Percentiles rank a stretch among this genome's conserved stretches.
phyloP scores from a whole-genome alignment of 2,329 filamentous ascomycete genomes.

The Trichothecium roseum region DNA sequence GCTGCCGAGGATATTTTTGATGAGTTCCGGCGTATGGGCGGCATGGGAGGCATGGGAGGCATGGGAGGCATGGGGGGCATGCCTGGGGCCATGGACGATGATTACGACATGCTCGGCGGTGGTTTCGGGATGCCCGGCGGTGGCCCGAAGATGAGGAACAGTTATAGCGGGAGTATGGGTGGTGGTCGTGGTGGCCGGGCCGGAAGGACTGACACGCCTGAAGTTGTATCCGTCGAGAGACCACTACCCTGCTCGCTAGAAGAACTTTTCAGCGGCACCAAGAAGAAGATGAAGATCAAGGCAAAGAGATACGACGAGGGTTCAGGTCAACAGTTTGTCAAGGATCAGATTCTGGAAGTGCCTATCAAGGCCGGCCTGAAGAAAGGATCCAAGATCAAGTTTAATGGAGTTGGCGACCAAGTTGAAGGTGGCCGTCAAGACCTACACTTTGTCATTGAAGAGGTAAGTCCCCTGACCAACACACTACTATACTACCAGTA shows the following conservation, averaged over 20 bases:
- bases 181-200: constrained; percentile 1
- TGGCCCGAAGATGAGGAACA: constrained; percentile 29
- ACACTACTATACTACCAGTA: neutral
- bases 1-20: constrained; percentile 77
- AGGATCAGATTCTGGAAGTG: constrained; percentile 86
- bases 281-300: constrained; percentile 98
- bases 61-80: constrained; percentile 24
- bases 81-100: constrained; percentile 33
- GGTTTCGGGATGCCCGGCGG: constrained; percentile 20
- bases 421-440: constrained; percentile 94
- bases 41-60: constrained; percentile 32
- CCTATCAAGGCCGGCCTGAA: constrained; percentile 94
- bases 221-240: constrained; percentile 85
- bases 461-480: constrained; percentile 55
- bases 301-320: constrained; percentile 79
- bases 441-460: constrained; percentile 86
- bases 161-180: constrained; percentile 19
- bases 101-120: constrained; percentile 40
- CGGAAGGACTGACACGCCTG: constrained; percentile 43
- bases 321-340: constrained; percentile 71
- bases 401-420: constrained; percentile 93
- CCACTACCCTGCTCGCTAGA: constrained; percentile 73
- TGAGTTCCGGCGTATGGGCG: constrained; percentile 60
- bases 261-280: constrained; percentile 76
- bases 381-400: constrained; percentile 97